Conservation (phyloP, 1,139 yeast species). For the Pichia sp. region DNA sequence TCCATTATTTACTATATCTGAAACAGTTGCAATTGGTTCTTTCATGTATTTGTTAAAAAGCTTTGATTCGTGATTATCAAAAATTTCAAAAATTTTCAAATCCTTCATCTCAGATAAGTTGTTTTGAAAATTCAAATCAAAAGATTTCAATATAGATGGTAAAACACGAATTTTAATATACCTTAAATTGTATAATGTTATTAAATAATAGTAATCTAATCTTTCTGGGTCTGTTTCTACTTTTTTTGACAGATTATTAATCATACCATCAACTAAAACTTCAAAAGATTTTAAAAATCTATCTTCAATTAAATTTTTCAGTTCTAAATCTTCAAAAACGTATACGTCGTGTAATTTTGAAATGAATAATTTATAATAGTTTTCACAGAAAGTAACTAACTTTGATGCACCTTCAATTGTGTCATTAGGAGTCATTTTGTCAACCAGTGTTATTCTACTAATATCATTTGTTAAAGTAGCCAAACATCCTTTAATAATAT, state of each 20-base stretch:
- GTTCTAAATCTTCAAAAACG: conserved; percentile 11
- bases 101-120: conserved; percentile 33
- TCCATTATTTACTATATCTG: conserved; percentile 43
- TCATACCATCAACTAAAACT: conserved; percentile 42
- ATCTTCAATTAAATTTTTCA: conserved; percentile 38
- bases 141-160: conserved; percentile 41
- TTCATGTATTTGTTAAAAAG: conserved; percentile 54
- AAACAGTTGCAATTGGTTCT: conserved; percentile 43
- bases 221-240: conserved; percentile 23
- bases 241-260: conserved; percentile 38
- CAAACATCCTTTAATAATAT: conserved; percentile 24
- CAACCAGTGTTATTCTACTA: conserved; percentile 18
- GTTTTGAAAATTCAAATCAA: conserved; percentile 43
- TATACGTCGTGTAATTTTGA: conserved; percentile 18
- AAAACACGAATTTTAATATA: conserved; percentile 39
- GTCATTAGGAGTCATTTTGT: conserved; percentile 24
- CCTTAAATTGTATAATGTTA: conserved; percentile 46
- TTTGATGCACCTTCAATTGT: conserved; percentile 40
- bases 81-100: conserved; percentile 36
- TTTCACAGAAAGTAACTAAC: conserved; percentile 38
- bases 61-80: conserved; percentile 45
- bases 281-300: conserved; percentile 48
- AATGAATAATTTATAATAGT: conserved; percentile 31
- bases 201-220: conserved; percentile 22
- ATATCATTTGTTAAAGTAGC: conserved; percentile 23